These are phyloP conservation scores for Cordyceps tenuipes DNA, from an alignment of 2,329 filamentous ascomycete genomes.

Conservation along the genomic window DNA sequence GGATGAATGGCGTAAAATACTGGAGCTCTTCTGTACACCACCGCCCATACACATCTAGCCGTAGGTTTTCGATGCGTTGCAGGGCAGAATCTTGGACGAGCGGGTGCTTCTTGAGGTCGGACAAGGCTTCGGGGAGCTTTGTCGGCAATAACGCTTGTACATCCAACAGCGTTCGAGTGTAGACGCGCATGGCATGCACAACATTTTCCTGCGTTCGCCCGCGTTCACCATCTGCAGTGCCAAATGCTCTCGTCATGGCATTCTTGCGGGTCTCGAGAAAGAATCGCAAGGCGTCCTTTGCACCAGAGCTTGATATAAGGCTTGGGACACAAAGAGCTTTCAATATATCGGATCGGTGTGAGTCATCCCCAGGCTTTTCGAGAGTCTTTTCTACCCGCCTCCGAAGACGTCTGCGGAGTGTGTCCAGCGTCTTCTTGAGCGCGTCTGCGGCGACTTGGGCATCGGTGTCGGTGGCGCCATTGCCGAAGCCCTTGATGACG, in stretches of 20 bases:
- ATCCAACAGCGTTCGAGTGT: slow-evolving; percentile 67
- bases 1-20: slow-evolving; percentile 80
- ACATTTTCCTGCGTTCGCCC: slow-evolving; percentile 40
- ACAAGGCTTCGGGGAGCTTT: slow-evolving; percentile 61
- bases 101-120: slow-evolving; percentile 58
- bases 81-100: slow-evolving; percentile 66
- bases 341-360: slow-evolving; percentile 47
- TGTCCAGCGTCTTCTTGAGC: slow-evolving; percentile 54
- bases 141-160: slow-evolving; percentile 69
- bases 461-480: slow-evolving; percentile 29
- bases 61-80: slow-evolving; percentile 57
- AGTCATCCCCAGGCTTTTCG: slow-evolving; percentile 48
- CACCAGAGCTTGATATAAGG: slow-evolving; percentile 69
- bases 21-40: slow-evolving; percentile 80
- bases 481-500: slow-evolving; percentile 63
- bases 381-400: slow-evolving; percentile 62
- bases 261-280: slow-evolving; percentile 67
- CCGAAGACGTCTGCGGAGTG: slow-evolving; percentile 54
- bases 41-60: slow-evolving; percentile 66
- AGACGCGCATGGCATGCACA: slow-evolving; percentile 59
- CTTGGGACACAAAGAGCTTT: slow-evolving; percentile 76
- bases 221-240: slow-evolving; percentile 35
- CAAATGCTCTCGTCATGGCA: slow-evolving; percentile 56
- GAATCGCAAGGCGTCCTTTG: slow-evolving; percentile 68
- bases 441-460: slow-evolving; percentile 42